Percentiles rank a stretch among this genome's conserved stretches.
Evolutionary conservation across 1,284 basidiomycete genomes (phyloP).

Genomic region (Sanguinoderma infundibulare): DNA sequence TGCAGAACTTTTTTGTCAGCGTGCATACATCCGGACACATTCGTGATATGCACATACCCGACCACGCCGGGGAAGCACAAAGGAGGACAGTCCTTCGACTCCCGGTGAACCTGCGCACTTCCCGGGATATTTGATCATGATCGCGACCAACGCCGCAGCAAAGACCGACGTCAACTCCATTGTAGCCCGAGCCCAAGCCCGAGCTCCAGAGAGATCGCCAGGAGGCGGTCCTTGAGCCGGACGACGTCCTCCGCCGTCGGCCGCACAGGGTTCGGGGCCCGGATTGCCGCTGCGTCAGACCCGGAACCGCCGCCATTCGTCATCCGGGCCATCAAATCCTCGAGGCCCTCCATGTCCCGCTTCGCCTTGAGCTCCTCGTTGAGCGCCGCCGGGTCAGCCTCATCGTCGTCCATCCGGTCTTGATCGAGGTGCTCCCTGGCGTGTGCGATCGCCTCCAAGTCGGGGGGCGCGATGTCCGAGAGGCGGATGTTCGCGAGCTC

Average conservation of each 20-base stretch:
- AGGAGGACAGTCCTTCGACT: no score
- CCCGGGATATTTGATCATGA: no score
- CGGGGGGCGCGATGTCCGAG: constrained; percentile 68
- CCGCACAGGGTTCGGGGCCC: constrained; percentile 28
- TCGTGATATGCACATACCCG: background rate
- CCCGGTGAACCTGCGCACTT: no score
- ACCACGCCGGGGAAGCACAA: background rate
- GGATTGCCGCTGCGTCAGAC: background rate
- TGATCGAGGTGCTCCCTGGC: constrained; percentile 61
- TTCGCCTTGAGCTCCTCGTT: constrained; percentile 51
- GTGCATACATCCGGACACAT: background rate
- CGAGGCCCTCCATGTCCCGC: constrained; percentile 54
- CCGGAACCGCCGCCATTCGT: constrained; percentile 19
- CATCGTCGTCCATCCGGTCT: constrained; percentile 20
- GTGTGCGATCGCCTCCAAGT: constrained; percentile 75
- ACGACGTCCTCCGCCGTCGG: constrained; percentile 51
- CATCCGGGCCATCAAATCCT: constrained; percentile 57
- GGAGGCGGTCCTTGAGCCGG: constrained; percentile 45
- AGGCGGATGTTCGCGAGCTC: constrained; percentile 63
- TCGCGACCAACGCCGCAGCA: background rate
- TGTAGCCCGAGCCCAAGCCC: constrained; percentile 30
- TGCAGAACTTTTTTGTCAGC: background rate
- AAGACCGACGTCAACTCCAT: constrained; percentile 34
- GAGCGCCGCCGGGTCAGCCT: constrained; percentile 25
- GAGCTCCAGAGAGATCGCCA: constrained; percentile 39